Percentiles rank a stretch among this genome's conserved stretches.
Conservation (phyloP, 306 rosid genomes). For the Erythrophleum fordii region DNA sequence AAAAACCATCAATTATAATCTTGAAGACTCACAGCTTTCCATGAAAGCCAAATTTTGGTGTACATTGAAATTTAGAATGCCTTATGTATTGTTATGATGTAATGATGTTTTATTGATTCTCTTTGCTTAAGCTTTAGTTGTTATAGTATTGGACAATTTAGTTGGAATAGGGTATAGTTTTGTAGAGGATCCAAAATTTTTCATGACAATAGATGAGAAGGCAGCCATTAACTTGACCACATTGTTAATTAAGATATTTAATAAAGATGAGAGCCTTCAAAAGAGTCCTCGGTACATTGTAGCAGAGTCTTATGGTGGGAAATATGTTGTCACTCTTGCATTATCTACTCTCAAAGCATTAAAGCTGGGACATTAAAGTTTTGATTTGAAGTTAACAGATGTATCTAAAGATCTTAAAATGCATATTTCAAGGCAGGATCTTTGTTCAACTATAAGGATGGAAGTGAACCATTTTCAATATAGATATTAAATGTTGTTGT, state of each 20-base stretch:
- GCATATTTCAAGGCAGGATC: no score
- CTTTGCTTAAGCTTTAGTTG: not conserved
- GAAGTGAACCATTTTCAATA: no score
- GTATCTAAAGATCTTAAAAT: no score
- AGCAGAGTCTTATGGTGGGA: constrained; percentile 96
- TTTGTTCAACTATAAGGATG: no score
- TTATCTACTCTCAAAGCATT: constrained; percentile 69
- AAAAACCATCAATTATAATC: no score
- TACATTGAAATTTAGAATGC: no score
- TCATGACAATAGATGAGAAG: constrained; percentile 74
- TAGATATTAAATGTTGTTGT: no score
- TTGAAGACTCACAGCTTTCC: no score
- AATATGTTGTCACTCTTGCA: constrained; percentile 79
- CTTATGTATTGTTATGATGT: no score
- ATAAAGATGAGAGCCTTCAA: constrained; percentile 56
- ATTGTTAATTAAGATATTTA: constrained; percentile 62
- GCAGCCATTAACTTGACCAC: constrained; percentile 81
- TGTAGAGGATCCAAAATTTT: constrained; percentile 62
- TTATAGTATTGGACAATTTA: constrained; percentile 68
- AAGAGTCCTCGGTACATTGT: constrained; percentile 76
- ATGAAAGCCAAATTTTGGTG: no score
- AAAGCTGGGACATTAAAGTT: constrained; percentile 60
- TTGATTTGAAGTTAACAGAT: no score
- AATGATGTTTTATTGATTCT: no score
- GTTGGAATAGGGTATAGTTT: constrained; percentile 92